A percentile compares a stretch with the other conserved stretches of the same genome.
phyloP scores from a whole-genome alignment of 129 eudicot genomes.

The Erigeron canadensis region DNA sequence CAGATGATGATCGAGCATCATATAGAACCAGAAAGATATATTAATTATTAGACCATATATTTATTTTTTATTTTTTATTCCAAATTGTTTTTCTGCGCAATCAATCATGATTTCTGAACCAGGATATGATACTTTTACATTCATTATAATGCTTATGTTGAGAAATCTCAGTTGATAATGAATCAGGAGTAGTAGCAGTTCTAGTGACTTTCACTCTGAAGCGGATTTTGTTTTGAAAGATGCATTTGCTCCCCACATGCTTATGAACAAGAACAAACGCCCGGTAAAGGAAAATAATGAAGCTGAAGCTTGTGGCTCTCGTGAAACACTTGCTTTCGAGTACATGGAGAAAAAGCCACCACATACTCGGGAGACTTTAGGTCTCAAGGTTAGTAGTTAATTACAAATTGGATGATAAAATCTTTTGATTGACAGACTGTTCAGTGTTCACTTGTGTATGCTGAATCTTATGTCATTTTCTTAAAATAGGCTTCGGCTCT shows the following conservation, averaged over 20 bases:
- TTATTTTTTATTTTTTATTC: not conserved
- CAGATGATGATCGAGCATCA: not conserved
- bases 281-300: slow-evolving; percentile 17
- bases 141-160: not conserved
- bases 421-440: too few species aligned
- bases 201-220: too few species aligned
- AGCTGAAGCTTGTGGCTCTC: slow-evolving; percentile 24
- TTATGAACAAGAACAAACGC: too few species aligned
- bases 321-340: slow-evolving; percentile 39
- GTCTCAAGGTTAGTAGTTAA: slow-evolving; percentile 51
- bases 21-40: too few species aligned
- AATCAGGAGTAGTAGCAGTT: too few species aligned
- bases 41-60: not conserved
- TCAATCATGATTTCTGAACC: slow-evolving; percentile 2
- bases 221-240: too few species aligned
- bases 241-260: too few species aligned
- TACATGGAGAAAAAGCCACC: slow-evolving; percentile 64
- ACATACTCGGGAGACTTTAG: slow-evolving; percentile 47
- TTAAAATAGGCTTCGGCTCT: slow-evolving; percentile 46
- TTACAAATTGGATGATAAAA: not conserved
- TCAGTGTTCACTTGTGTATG: slow-evolving; percentile 10
- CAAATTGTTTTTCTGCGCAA: not conserved
- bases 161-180: not conserved
- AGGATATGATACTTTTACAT: not conserved
- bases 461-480: slow-evolving; percentile 3